Base-by-base conservation (phyloP, 2,329 filamentous ascomycete species). In the Annulohypoxylon truncatum region DNA sequence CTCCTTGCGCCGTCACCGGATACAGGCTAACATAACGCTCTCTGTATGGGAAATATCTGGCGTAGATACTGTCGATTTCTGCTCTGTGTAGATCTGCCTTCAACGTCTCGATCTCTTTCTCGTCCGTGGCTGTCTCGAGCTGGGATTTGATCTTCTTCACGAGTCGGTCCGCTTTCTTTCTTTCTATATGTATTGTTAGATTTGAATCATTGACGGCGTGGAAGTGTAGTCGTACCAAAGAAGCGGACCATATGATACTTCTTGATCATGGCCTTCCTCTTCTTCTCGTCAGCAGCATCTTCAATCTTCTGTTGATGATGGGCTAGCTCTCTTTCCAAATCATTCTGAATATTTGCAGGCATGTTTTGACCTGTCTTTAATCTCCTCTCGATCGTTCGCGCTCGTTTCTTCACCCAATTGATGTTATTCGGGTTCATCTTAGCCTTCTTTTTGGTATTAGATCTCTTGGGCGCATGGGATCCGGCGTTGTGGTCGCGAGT, bases 241-340 rank as follows among this genome's bases (percentile, higher is more conserved):
- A 96, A 96, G 26, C 92, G 84, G 53, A 95, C 88, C 87, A 93
- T 94, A 77, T 95, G 92, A 73, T 94, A 96, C 77, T 90, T 91
- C 53, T 83, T 83, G 67, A 94, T 93, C 87, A 94, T 92, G 64
- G 88, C 84, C 72, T 84, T 85, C 70, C 88, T 85, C 75, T 84
- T 84, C 79, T 88, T 89, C 72, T 89, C 87, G 63, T 84, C 83
- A 64, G 86, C 81, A 50, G 85, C 83, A 67, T 86, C 83, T 3
- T 79, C 82, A 63, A 94, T 82, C 73, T 92, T 90, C 68, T 87
- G 82, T 77, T 88, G 84, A 73, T 89, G 90, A 3, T 89, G 85
- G 48, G 85, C 85, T 67, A 95, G 80, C 75, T 93, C 92, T 59
- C 91, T 85, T 79, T 94, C 90, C 64, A 92, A 84, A 24, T 93